phyloP scores from a whole-genome alignment of 2,329 filamentous ascomycete genomes.

The Colletotrichum sp. region DNA sequence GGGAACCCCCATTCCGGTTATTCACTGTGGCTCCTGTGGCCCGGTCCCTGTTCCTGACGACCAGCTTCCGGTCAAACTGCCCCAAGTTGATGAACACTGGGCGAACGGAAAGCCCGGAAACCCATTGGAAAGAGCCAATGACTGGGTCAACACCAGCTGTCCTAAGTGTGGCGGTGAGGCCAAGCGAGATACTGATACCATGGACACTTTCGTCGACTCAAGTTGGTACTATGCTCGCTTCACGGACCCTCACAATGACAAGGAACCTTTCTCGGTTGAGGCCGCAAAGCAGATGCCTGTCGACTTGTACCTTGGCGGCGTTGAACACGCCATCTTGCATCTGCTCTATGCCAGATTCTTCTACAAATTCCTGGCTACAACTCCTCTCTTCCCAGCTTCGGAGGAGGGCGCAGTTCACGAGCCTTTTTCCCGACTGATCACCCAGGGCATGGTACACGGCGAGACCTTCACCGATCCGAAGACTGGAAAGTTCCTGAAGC shows the following conservation, averaged over 20 bases:
- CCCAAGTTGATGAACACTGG: slow-evolving; percentile 72
- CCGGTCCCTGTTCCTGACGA: slow-evolving; percentile 78
- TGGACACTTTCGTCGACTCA: slow-evolving; percentile 96
- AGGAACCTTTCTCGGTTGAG: slow-evolving; percentile 65
- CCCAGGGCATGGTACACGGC: slow-evolving; percentile 93
- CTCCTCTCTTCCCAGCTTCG: slow-evolving; percentile 48
- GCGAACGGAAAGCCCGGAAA: slow-evolving; percentile 75
- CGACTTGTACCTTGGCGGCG: slow-evolving; percentile 86
- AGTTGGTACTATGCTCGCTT: slow-evolving; percentile 94
- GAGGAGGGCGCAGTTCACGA: slow-evolving; percentile 56
- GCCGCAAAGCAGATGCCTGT: slow-evolving; percentile 71
- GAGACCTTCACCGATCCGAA: slow-evolving; percentile 79
- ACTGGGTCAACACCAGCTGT: slow-evolving; percentile 79
- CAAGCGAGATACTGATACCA: slow-evolving; percentile 87
- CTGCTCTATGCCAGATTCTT: slow-evolving; percentile 89
- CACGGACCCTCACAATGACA: slow-evolving; percentile 70
- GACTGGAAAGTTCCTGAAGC: slow-evolving; percentile 78
- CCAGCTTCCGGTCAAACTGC: slow-evolving; percentile 79
- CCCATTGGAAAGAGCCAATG: slow-evolving; percentile 72
- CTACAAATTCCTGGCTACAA: slow-evolving; percentile 79
- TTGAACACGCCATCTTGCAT: slow-evolving; percentile 91
- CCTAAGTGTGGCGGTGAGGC: slow-evolving; percentile 75
- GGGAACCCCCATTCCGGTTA: slow-evolving; percentile 88
- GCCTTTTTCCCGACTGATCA: slow-evolving; percentile 82
- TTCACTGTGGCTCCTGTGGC: slow-evolving; percentile 81